A percentile compares a stretch with the other conserved stretches of the same genome.
Evolutionary conservation across 345 rosid genomes (phyloP).

Genomic region (Salix koriyanagi): DNA sequence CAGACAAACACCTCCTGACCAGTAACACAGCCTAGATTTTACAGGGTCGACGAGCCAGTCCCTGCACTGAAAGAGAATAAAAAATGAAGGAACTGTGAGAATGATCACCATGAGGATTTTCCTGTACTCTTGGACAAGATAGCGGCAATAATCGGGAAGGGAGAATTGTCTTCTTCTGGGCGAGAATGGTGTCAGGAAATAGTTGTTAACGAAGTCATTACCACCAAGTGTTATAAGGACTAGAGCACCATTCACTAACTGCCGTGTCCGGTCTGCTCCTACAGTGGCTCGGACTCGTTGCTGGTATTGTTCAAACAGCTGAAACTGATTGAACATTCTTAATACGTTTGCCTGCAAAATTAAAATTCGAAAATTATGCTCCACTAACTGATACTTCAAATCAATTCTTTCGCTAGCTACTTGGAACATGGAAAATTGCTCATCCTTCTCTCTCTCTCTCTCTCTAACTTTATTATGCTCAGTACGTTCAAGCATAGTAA

Average conservation of each 20-base stretch:
- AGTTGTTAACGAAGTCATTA: constrained; percentile 4
- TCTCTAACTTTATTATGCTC: too few species aligned
- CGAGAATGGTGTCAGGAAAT: not conserved
- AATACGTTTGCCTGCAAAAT: not conserved
- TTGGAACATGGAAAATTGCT: too few species aligned
- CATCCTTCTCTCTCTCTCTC: too few species aligned
- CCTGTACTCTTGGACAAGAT: not conserved
- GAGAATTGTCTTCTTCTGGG: not conserved
- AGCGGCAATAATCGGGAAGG: not conserved
- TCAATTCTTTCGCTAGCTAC: too few species aligned
- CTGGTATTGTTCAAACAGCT: not conserved
- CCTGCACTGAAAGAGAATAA: too few species aligned
- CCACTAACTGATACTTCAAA: too few species aligned
- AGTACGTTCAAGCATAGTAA: too few species aligned
- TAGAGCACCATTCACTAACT: not conserved
- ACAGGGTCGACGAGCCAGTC: too few species aligned
- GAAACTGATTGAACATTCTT: not conserved
- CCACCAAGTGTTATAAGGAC: not conserved
- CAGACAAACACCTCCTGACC: too few species aligned
- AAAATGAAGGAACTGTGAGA: not conserved
- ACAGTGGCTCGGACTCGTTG: not conserved
- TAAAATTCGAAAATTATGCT: not conserved
- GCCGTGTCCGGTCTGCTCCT: not conserved
- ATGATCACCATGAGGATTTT: not conserved
- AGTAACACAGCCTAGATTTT: too few species aligned